Percentiles rank a stretch among this genome's conserved stretches.
phyloP scores from a whole-genome alignment of 2,329 filamentous ascomycete species.

The Alternaria sp. region DNA sequence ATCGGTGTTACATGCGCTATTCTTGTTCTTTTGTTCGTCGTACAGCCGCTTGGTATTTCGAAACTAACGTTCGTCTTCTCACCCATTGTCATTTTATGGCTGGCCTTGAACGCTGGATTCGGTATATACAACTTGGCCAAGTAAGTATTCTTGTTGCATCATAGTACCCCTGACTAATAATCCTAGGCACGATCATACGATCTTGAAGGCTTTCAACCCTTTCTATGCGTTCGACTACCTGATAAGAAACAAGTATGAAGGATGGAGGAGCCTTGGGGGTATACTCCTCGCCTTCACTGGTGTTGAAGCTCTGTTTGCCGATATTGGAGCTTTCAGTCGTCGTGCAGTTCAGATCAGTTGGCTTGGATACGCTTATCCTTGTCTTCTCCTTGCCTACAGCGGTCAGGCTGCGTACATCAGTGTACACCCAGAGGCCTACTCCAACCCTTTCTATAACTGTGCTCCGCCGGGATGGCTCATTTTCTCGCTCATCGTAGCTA shows the following conservation, averaged over 20 bases:
- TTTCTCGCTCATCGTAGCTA: conserved; percentile 72
- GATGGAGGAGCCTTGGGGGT: conserved; percentile 74
- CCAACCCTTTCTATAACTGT: conserved; percentile 78
- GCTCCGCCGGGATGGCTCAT: conserved; percentile 74
- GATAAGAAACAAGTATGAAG: conserved; percentile 65
- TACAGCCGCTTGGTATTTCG: conserved; percentile 72
- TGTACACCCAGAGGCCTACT: conserved; percentile 66
- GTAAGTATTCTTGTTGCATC: conserved; percentile 12
- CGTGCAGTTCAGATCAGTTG: conserved; percentile 76
- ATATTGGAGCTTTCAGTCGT: conserved; percentile 77
- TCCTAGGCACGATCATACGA: conserved; percentile 55
- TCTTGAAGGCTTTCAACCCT: conserved; percentile 63
- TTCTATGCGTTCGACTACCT: conserved; percentile 70
- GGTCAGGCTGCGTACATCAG: conserved; percentile 80
- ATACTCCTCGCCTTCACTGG: conserved; percentile 78
- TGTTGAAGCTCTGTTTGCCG: conserved; percentile 81
- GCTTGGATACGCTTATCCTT: conserved; percentile 74
- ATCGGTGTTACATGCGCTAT: conserved; percentile 72
- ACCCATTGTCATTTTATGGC: conserved; percentile 73
- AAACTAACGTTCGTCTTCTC: conserved; percentile 70
- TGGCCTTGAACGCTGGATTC: conserved; percentile 68
- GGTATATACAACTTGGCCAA: conserved; percentile 65
- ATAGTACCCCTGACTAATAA: conserved; percentile 20
- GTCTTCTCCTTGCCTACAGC: conserved; percentile 71
- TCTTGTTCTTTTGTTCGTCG: conserved; percentile 68